A percentile compares a stretch with the other conserved stretches of the same genome.
Evolutionary conservation across 768 basidiomycete genomes (phyloP).

Genomic region (Agrocybe chaxingu): DNA sequence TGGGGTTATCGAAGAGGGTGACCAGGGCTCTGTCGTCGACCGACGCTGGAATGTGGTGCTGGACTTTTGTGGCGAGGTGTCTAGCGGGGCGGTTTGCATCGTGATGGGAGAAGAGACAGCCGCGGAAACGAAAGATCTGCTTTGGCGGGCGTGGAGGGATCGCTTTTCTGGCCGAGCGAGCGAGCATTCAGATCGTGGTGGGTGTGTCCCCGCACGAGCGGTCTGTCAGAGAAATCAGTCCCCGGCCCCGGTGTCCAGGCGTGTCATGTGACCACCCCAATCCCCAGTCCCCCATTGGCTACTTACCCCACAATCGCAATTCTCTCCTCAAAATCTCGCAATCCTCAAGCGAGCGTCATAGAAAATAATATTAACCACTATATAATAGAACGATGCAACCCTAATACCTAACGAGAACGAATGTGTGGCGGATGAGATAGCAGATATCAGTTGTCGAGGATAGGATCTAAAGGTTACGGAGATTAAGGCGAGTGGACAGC

Average conservation of each 20-base stretch:
- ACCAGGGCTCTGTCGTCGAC: slow-evolving; percentile 64
- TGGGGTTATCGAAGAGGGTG: slow-evolving; percentile 70
- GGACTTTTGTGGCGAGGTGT: slow-evolving; percentile 35
- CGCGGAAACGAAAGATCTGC: slow-evolving; percentile 36
- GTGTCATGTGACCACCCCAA: neutral
- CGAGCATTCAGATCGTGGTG: slow-evolving; percentile 36
- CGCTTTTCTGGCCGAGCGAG: slow-evolving; percentile 39
- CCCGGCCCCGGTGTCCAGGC: neutral
- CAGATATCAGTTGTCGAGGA: slow-evolving; percentile 21
- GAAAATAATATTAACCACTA: slow-evolving; percentile 14
- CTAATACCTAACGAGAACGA: slow-evolving; percentile 13
- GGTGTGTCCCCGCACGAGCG: neutral
- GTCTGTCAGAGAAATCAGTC: neutral
- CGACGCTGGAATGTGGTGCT: slow-evolving; percentile 54
- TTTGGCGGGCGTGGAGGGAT: slow-evolving; percentile 31
- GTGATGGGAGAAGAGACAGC: slow-evolving; percentile 36
- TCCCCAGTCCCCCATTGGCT: neutral
- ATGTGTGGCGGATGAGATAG: slow-evolving; percentile 8
- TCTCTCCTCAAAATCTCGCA: neutral
- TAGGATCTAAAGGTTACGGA: neutral
- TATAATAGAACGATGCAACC: slow-evolving; percentile 11
- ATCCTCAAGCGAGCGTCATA: slow-evolving; percentile 2
- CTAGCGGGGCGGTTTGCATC: slow-evolving; percentile 12
- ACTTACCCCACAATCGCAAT: too few species aligned
- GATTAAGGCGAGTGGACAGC: slow-evolving; percentile 29